Conservation (phyloP, 495 filamentous ascomycete species). For the Parathielavia appendiculata region DNA sequence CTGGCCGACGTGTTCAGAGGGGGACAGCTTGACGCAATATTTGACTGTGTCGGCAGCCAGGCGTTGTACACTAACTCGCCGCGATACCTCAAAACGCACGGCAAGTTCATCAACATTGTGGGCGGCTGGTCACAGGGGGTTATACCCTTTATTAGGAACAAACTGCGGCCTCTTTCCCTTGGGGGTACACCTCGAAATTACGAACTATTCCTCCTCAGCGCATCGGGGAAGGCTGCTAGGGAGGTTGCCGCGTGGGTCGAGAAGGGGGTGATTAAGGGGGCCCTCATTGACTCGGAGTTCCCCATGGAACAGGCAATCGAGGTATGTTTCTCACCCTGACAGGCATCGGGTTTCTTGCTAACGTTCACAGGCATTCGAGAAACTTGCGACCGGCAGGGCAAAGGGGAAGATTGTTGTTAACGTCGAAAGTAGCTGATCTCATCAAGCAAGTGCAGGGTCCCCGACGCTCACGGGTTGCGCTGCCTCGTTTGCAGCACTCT, state of each 20-base stretch:
- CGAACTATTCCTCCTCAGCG: slow-evolving; percentile 31
- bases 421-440: slow-evolving; percentile 14
- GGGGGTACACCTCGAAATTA: slow-evolving; percentile 39
- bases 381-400: slow-evolving; percentile 32
- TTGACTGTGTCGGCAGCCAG: slow-evolving; percentile 39
- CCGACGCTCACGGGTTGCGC: too few relatives aligned
- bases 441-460: too few relatives aligned
- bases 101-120: slow-evolving; percentile 38
- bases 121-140: slow-evolving; percentile 29
- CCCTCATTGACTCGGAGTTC: slow-evolving; percentile 37
- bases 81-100: slow-evolving; percentile 34
- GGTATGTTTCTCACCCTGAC: slow-evolving; percentile 21
- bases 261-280: slow-evolving; percentile 29
- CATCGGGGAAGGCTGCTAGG: slow-evolving; percentile 22
- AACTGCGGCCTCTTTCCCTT: slow-evolving; percentile 30
- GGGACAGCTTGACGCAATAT: slow-evolving; percentile 35
- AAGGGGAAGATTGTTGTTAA: slow-evolving; percentile 38
- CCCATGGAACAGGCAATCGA: slow-evolving; percentile 30
- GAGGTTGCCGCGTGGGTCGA: slow-evolving; percentile 28
- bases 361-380: slow-evolving; percentile 31
- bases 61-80: slow-evolving; percentile 30
- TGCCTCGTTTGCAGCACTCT: too few relatives aligned
- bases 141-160: slow-evolving; percentile 31
- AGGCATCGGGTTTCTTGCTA: not conserved
- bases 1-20: slow-evolving; percentile 28